Evolutionary conservation across 345 rosid genomes (phyloP).

Genomic region (Pseudoturritis turrita): DNA sequence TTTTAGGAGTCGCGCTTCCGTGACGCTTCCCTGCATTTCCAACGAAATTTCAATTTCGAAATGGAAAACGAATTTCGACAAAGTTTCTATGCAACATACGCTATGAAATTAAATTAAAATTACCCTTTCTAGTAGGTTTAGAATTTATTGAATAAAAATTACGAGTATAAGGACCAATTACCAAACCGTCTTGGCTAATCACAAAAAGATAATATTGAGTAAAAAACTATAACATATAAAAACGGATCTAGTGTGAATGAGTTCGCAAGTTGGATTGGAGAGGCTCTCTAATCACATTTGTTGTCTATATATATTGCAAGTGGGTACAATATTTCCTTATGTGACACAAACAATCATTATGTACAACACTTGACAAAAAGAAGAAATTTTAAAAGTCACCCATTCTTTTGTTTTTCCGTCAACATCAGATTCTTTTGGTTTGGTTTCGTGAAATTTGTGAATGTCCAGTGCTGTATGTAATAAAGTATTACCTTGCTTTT

Average conservation of each 20-base stretch:
- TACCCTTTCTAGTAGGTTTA: background rate
- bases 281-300: constrained; percentile 10
- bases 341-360: constrained; percentile 1
- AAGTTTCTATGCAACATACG: too few relatives aligned
- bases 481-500: background rate
- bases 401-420: constrained; percentile 7
- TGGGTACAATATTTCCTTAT: constrained; percentile 21
- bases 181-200: too few relatives aligned
- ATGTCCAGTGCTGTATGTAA: background rate
- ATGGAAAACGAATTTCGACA: too few relatives aligned
- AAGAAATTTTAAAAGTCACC: constrained; percentile 26
- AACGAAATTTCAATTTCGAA: too few relatives aligned
- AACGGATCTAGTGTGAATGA: background rate
- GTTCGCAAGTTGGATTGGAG: constrained; percentile 7
- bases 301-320: constrained; percentile 17
- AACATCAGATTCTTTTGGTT: constrained; percentile 30
- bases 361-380: constrained; percentile 18
- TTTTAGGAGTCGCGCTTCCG: too few relatives aligned
- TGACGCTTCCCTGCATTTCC: too few relatives aligned
- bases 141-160: background rate
- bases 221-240: background rate
- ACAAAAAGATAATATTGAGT: background rate
- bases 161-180: too few relatives aligned
- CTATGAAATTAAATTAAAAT: background rate
- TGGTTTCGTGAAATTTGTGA: background rate